Percentiles rank a stretch among this genome's conserved stretches.
Conservation (phyloP, 352 stramenopile genomes). For the Pythium insidiosum region DNA sequence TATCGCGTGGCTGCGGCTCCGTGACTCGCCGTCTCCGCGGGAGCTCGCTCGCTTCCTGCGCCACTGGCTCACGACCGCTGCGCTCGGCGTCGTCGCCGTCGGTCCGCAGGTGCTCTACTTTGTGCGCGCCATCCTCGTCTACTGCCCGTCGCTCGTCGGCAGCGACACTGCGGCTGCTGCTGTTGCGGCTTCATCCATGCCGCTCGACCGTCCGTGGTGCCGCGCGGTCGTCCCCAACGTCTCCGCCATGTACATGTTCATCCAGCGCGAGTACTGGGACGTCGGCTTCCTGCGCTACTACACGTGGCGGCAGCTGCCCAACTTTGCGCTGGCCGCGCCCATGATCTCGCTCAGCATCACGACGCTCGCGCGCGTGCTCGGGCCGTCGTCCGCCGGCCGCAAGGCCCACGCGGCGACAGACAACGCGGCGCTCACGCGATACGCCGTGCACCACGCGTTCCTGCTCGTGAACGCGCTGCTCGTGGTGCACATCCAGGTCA, state of each 20-base stretch:
- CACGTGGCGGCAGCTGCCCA: constrained; percentile 90
- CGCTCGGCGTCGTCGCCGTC: constrained; percentile 50
- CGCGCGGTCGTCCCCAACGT: constrained; percentile 50
- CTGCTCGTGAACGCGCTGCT: constrained; percentile 68
- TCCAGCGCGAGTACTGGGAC: constrained; percentile 95
- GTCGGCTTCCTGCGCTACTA: constrained; percentile 92
- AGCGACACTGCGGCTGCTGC: no score
- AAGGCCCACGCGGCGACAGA: not conserved
- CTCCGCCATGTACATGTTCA: constrained; percentile 89
- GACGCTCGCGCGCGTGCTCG: constrained; percentile 44
- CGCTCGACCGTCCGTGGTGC: constrained; percentile 65
- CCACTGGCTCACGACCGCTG: constrained; percentile 53
- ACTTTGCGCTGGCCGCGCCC: constrained; percentile 90
- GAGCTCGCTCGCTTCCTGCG: constrained; percentile 23
- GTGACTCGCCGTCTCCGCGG: constrained; percentile 34
- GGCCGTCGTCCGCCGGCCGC: no score
- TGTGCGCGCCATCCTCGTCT: constrained; percentile 37
- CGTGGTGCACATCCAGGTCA: constrained; percentile 82
- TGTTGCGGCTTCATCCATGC: no score
- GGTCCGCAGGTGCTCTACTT: constrained; percentile 71
- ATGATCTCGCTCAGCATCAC: constrained; percentile 66
- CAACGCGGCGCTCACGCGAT: constrained; percentile 18
- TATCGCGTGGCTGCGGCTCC: constrained; percentile 64
- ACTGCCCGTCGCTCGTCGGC: constrained; percentile 35
- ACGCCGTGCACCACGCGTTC: constrained; percentile 71